Percentiles rank a stretch among this genome's conserved stretches.
phyloP scores from a whole-genome alignment of 495 filamentous ascomycete genomes.

The Chaetomium fimeti region DNA sequence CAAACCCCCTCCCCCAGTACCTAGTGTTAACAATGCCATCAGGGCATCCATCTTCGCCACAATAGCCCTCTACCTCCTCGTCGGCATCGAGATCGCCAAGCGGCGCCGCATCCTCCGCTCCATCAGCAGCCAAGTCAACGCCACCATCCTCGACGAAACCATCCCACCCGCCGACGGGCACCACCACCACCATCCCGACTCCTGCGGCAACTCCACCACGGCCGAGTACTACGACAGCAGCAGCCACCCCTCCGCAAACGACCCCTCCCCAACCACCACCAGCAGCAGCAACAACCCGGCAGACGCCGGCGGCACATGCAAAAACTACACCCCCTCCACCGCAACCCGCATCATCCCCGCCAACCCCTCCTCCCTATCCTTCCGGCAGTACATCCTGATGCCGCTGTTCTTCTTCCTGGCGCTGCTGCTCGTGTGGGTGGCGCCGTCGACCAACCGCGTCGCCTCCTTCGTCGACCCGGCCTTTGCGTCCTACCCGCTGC shows the following conservation, averaged over 20 bases:
- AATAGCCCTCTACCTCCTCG: conserved; percentile 43
- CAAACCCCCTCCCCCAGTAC: not conserved
- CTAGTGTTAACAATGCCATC: not conserved
- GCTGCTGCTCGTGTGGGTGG: conserved; percentile 47
- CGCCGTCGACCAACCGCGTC: conserved; percentile 43
- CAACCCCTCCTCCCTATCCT: conserved; percentile 38
- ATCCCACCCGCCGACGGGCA: conserved; percentile 24
- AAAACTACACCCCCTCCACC: conserved; percentile 5
- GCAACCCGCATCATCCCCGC: conserved; percentile 4
- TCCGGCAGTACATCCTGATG: conserved; percentile 51
- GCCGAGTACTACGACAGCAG: conserved; percentile 10
- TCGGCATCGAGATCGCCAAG: conserved; percentile 45
- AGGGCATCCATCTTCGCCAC: conserved; percentile 42
- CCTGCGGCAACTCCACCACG: conserved; percentile 23
- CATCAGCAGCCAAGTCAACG: conserved; percentile 32
- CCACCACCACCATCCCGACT: conserved; percentile 18
- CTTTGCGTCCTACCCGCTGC: conserved; percentile 39
- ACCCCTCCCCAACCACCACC: not conserved
- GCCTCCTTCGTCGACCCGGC: conserved; percentile 39
- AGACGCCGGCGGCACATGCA: too few species aligned
- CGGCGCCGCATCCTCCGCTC: conserved; percentile 41
- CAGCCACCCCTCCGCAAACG: not conserved
- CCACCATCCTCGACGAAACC: conserved; percentile 21
- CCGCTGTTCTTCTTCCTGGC: conserved; percentile 50
- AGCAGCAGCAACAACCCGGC: not conserved